Evolutionary conservation across 2,329 filamentous ascomycete genomes (phyloP), one percentile per base, ranked within the genome.

Genomic region (Bimuria novae-zelandiae): DNA sequence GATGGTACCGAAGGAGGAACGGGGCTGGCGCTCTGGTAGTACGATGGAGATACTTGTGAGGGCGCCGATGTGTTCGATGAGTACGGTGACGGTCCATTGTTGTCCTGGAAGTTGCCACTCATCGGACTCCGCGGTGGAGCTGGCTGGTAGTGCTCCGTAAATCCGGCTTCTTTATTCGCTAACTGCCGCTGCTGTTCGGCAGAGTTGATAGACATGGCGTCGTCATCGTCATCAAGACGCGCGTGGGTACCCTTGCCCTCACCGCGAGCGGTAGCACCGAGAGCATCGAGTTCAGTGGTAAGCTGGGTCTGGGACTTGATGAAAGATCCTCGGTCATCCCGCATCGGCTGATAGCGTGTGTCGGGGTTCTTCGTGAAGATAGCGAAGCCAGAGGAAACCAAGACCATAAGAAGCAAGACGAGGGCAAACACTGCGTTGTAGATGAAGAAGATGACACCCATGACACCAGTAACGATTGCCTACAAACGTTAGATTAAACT

Each of bases 291-390:
- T 76, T 97, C 92, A 7, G 92, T 96, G 4, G 88, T 90, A 14
- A 96, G 80, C 68, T 93, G 88, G 4, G 89, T 89, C 74, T 94
- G 89, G 12, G 92, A 96, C 80, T 97, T 97, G 86, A 97, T 96
- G 78, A 97, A 97, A 8, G 92, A 97, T 46, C 90, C 91, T 65
- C 93, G 88, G 75, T 97, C 93, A 68, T 97, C 93, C 49, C 89
- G 89, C 92, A 97, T 97, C 66, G 91, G 92, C 75, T 96, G 91
- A 76, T 97, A 97, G 56, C 92, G 88, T 36, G 89, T 90, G 71
- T 97, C 93, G 19, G 93, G 93, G 77, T 97, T 95, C 83, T 95
- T 95, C 56, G 90, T 90, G 72, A 91, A 85, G 68, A 97, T 86
- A 41, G 90, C 89, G 61, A 93, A 90, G 75, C 81, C 77, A 3